A percentile compares a stretch with the other conserved stretches of the same genome.
These are phyloP conservation scores for Malassezia pachydermatis DNA, from an alignment of 1,284 basidiomycete species.

Conservation along the genomic window DNA sequence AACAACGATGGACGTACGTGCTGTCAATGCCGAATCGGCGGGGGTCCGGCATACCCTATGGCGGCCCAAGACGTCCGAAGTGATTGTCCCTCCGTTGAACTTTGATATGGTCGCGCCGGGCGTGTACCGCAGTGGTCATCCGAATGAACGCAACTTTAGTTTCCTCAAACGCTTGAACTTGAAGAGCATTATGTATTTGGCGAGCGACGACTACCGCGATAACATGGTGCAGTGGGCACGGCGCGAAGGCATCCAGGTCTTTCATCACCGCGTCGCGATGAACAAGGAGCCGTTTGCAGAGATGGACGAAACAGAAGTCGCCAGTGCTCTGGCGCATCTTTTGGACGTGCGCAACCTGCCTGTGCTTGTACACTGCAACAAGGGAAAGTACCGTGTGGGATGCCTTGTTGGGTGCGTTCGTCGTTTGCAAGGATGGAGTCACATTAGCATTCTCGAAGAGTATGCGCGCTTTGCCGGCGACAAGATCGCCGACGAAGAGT, in stretches of 20 bases:
- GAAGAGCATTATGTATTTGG: conserved; percentile 39
- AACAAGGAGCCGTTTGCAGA: conserved; percentile 47
- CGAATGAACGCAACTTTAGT: conserved; percentile 45
- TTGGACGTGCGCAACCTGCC: conserved; percentile 34
- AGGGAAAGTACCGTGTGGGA: conserved; percentile 45
- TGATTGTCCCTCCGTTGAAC: conserved; percentile 45
- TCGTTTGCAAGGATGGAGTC: conserved; percentile 42
- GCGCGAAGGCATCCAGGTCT: conserved; percentile 24
- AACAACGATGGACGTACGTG: neutral
- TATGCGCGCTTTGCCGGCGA: conserved; percentile 35
- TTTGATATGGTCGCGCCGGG: conserved; percentile 43
- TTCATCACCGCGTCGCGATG: conserved; percentile 37
- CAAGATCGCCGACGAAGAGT: conserved; percentile 40
- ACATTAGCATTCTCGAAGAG: conserved; percentile 45
- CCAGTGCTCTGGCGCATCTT: conserved; percentile 25
- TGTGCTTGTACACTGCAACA: conserved; percentile 46
- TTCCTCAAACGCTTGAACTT: conserved; percentile 39
- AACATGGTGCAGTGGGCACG: conserved; percentile 31
- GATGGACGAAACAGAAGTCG: conserved; percentile 36
- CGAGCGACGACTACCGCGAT: conserved; percentile 39
- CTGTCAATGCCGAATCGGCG: neutral
- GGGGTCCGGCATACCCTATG: conserved; percentile 12
- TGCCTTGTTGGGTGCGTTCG: conserved; percentile 38
- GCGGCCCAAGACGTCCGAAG: conserved; percentile 1
- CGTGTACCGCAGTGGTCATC: conserved; percentile 43